Base-by-base conservation (phyloP, 495 filamentous ascomycete genomes). In the Eremomyces bilateralis region DNA sequence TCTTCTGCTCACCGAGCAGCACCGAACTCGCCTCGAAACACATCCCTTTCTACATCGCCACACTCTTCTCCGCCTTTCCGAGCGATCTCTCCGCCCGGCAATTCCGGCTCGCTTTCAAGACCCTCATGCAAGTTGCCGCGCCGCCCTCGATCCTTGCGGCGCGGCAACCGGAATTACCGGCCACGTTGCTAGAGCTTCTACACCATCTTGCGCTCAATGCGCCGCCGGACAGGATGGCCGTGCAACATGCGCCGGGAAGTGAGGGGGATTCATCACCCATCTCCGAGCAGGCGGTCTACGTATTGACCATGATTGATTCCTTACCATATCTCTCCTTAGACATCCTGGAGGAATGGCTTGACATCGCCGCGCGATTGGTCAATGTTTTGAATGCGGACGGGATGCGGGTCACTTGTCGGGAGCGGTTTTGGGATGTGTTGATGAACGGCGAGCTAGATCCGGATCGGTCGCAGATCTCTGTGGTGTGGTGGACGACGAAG, bases 31-130 rank as follows among this genome's bases (percentile, higher is more conserved):
- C 80, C 20, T 65, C 69, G 11, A 66, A 66, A 40, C 64, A 91
- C 34, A 60, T 85, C 11, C 83, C 83, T 1, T 80, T 80, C 50
- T 95, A 97, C 53, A 67, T 88, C 37, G 76, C 85, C 35, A 69
- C 71, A 17, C 64, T 93, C 0, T 84, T 94, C 54, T 62, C 69
- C n/a, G 66, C 78, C 5, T 97, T 94, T 54, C 90, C 88, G 2
- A 44, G 61, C 4, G 77, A 78, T 41, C 70, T 97, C 12, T 85
- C 81, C 1, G 66, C 75, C 2, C 69, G 82, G 4, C 88, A 97
- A 58, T 95, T 97, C 57, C 71, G 85, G 24, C 65, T 95, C 12
- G 88, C 85, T 16, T 84, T 93, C 64, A 82, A 79, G 50, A 85
- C 81, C 4, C 59, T 95, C 34, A 68, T 94, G 44, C 73, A 75